A percentile compares a stretch with the other conserved stretches of the same genome.
Conservation (phyloP, 495 filamentous ascomycete species). For the Amniculicola lignicola region DNA sequence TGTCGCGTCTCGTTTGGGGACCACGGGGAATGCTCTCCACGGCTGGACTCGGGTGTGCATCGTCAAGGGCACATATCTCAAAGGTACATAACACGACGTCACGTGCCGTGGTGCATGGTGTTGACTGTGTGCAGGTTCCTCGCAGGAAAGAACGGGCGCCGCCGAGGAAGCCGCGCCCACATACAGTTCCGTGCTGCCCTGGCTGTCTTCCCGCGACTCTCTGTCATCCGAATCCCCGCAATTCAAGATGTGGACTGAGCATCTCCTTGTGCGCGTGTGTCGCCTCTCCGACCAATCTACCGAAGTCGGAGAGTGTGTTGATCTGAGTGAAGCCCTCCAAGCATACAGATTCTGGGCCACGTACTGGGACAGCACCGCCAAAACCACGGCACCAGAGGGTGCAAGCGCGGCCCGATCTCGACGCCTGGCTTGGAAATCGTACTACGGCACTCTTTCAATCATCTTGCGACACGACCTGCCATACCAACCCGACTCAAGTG, state of each 20-base stretch:
- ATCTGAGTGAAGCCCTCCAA: conserved; percentile 48
- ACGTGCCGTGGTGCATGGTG: neutral
- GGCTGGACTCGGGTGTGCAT: conserved; percentile 78
- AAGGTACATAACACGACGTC: conserved; percentile 45
- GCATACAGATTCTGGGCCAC: conserved; percentile 62
- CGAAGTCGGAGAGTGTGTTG: conserved; percentile 39
- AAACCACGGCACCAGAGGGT: conserved; percentile 22
- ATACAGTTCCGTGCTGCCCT: conserved; percentile 60
- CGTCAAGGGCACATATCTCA: conserved; percentile 72
- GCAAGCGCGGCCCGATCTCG: conserved; percentile 35
- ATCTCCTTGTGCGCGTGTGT: conserved; percentile 68
- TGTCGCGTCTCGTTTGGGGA: conserved; percentile 49
- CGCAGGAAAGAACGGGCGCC: conserved; percentile 56
- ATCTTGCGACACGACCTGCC: conserved; percentile 55
- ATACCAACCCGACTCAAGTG: conserved; percentile 29
- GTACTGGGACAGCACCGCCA: conserved; percentile 49
- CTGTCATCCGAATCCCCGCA: conserved; percentile 45
- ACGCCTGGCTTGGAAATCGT: conserved; percentile 70
- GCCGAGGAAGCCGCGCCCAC: conserved; percentile 58
- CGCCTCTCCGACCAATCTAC: conserved; percentile 59
- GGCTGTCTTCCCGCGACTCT: conserved; percentile 50
- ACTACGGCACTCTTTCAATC: conserved; percentile 71
- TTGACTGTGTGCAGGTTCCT: conserved; percentile 46
- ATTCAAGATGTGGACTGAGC: conserved; percentile 74
- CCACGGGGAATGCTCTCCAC: conserved; percentile 49